phyloP scores from a whole-genome alignment of 2,329 filamentous ascomycete species.

The Phialemonium atrogriseum region DNA sequence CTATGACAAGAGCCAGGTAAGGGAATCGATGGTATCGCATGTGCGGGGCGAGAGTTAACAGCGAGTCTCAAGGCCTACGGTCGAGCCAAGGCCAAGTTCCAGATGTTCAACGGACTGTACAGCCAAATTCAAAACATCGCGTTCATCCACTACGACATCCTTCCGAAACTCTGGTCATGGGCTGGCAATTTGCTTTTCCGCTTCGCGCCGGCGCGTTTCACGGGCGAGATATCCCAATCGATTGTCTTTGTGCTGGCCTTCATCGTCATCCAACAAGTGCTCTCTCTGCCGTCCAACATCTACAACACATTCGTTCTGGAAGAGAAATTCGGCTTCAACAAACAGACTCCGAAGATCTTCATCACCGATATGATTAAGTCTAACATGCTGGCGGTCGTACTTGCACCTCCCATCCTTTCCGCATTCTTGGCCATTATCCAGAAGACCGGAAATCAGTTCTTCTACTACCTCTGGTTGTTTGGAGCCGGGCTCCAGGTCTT shows the following conservation, averaged over 20 bases:
- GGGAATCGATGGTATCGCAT: too few species aligned
- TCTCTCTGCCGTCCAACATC: conserved; percentile 73
- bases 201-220: conserved; percentile 70
- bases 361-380: conserved; percentile 86
- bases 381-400: conserved; percentile 68
- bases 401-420: conserved; percentile 82
- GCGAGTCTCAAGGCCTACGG: conserved; percentile 58
- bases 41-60: neutral
- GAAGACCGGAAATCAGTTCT: conserved; percentile 88
- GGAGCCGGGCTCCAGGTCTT: conserved; percentile 83
- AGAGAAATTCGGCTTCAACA: conserved; percentile 98
- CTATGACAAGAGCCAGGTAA: conserved; percentile 77
- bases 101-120: conserved; percentile 72
- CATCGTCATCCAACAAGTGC: conserved; percentile 68
- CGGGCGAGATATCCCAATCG: conserved; percentile 88
- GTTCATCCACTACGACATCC: conserved; percentile 83
- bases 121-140: conserved; percentile 80
- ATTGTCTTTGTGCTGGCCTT: conserved; percentile 88
- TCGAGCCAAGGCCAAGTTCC: conserved; percentile 88
- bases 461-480: conserved; percentile 97
- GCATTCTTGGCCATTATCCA: conserved; percentile 92
- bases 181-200: conserved; percentile 66
- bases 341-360: conserved; percentile 86
- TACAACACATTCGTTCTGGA: conserved; percentile 96
- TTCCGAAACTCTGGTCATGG: conserved; percentile 83